Evolutionary conservation across 2,329 filamentous ascomycete species (phyloP).

Genomic region (Ophiostoma populinum): DNA sequence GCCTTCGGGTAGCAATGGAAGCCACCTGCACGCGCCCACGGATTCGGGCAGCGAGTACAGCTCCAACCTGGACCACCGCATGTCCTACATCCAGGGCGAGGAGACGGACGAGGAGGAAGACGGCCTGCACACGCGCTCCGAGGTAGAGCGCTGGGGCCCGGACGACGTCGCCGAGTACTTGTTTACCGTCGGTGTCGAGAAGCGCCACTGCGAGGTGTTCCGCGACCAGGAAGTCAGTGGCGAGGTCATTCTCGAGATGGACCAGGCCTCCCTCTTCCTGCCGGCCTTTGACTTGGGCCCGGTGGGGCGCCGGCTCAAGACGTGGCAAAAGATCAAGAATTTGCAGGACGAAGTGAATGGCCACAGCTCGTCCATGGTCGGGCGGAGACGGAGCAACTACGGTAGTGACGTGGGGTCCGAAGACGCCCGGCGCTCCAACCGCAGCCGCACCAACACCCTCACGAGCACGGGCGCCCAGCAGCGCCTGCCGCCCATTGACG

Average conservation of each 20-base stretch:
- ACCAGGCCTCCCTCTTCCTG: conserved; percentile 86
- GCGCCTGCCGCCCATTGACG: conserved; percentile 23
- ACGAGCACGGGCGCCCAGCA: conserved; percentile 32
- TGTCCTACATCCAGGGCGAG: conserved; percentile 85
- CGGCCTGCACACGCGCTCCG: conserved; percentile 43
- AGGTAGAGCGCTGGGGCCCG: conserved; percentile 67
- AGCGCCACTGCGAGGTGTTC: conserved; percentile 84
- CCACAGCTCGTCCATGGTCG: conserved; percentile 17
- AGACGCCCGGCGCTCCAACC: conserved; percentile 27
- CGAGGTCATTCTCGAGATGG: conserved; percentile 84
- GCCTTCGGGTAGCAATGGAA: conserved; percentile 29
- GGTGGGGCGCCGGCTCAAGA: conserved; percentile 75
- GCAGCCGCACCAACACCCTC: conserved; percentile 42
- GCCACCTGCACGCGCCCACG: conserved; percentile 35
- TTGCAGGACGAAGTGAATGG: conserved; percentile 74
- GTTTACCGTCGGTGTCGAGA: conserved; percentile 69
- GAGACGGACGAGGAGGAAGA: conserved; percentile 91
- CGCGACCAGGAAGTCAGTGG: conserved; percentile 90
- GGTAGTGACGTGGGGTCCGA: conserved; percentile 43
- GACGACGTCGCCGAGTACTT: conserved; percentile 78
- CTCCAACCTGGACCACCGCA: conserved; percentile 53
- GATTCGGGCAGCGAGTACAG: conserved; percentile 88
- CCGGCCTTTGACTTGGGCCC: conserved; percentile 89
- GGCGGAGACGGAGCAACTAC: conserved; percentile 32
- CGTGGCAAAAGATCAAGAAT: conserved; percentile 90